Evolutionary conservation across 768 basidiomycete genomes (phyloP).

Genomic region (Amyloporia xantha): DNA sequence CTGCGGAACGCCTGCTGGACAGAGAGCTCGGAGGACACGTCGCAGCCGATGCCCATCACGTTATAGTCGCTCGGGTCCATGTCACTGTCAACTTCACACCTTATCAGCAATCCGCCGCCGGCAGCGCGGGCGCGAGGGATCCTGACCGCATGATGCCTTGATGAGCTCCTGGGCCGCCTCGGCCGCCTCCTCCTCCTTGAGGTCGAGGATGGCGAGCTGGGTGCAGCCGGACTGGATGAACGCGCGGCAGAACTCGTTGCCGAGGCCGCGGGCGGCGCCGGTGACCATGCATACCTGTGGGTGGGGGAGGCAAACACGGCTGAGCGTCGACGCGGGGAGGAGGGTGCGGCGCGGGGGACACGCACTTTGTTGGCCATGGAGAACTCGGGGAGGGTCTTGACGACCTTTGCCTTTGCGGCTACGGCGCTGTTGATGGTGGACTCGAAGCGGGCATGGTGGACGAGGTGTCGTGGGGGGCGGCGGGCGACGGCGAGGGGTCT

Average conservation of each 20-base stretch:
- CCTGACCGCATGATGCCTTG: conserved; percentile 43
- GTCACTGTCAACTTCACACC: conserved; percentile 45
- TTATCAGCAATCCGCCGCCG: conserved; percentile 23
- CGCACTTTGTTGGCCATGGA: conserved; percentile 73
- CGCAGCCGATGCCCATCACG: conserved; percentile 75
- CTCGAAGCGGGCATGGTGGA: conserved; percentile 13
- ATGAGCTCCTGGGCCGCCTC: conserved; percentile 64
- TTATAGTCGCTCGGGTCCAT: conserved; percentile 50
- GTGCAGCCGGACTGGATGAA: conserved; percentile 86
- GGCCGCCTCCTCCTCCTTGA: conserved; percentile 63
- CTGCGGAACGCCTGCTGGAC: conserved; percentile 68
- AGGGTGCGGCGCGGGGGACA: not conserved
- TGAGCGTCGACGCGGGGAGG: not conserved
- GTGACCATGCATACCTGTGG: conserved; percentile 84
- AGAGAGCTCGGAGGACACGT: conserved; percentile 77
- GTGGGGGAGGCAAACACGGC: conserved; percentile 6
- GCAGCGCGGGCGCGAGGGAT: conserved; percentile 9
- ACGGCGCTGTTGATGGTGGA: conserved; percentile 11
- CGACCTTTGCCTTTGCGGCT: conserved; percentile 19
- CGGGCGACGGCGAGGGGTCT: conserved; percentile 18
- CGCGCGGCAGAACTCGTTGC: conserved; percentile 85
- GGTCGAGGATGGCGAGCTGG: conserved; percentile 73
- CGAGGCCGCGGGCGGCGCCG: conserved; percentile 88
- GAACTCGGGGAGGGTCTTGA: conserved; percentile 63
- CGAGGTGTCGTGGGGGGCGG: conserved; percentile 9